Base-by-base conservation (phyloP, 2,329 filamentous ascomycete species). In the Monosporascus sp. region DNA sequence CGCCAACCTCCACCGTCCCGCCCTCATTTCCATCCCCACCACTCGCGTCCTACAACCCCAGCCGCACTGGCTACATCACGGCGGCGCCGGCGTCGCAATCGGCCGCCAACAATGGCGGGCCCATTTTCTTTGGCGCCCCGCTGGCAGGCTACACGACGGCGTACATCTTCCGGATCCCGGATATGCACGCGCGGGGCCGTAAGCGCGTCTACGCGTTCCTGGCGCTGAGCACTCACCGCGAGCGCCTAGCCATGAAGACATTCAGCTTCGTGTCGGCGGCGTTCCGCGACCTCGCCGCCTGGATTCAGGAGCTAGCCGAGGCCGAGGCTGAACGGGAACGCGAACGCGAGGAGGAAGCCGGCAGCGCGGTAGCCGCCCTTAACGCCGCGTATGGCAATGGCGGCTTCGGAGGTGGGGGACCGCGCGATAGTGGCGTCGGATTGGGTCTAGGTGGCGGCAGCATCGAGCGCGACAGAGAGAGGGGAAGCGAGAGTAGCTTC, bases 141-240 rank as follows among this genome's bases (percentile, higher is more conserved):
- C 66, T 79, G 0, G 79, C 83, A 1, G 84, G 84, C 31, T 87
- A 86, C 68, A 88, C 84, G 0, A 88, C 84, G 0, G 84, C 84
- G 15, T 87, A 85, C 67, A 84, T 87, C 57, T 88, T 88, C 63
- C 83, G 84, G 25, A 84, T 88, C 42, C 81, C 84, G 6, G 84
- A 88, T 63, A 74, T 85, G 37, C 83, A 85, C 57, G 84, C 84
- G 15, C 81, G 84, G 14, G 84, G 84, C 5, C 81, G 85, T 59
- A 84, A 85, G 67, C 79, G 84, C n/a, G 81, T 86, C 14, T 88
- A 88, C 62, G 84, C 84, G 11, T 82, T 88, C 54, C 68, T 88
- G 54, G 83, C 83, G 2, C 76, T 87, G 47, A 84, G 78, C 65
- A 86, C 83, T 11, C 81, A 86, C 66, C 80, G 81, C 49, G 83